A percentile compares a stretch with the other conserved stretches of the same genome.
Evolutionary conservation across 495 filamentous ascomycete species (phyloP).

Genomic region (Lentithecium fluviatile): DNA sequence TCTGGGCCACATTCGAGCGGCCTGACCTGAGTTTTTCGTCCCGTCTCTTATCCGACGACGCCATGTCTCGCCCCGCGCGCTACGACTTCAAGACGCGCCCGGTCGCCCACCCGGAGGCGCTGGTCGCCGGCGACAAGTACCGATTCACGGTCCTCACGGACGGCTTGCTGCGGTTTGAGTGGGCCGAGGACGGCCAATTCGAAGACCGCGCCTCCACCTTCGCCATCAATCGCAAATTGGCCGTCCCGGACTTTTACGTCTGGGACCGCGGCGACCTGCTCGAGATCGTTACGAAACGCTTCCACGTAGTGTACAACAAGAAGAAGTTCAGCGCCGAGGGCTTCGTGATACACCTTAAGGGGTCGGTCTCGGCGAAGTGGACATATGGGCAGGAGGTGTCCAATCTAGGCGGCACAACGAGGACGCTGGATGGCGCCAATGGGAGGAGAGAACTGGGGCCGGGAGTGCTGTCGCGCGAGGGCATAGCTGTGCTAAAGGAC

Average conservation of each 20-base stretch:
- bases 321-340: slow-evolving; percentile 49
- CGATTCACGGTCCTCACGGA: slow-evolving; percentile 58
- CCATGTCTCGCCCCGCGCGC: slow-evolving; percentile 33
- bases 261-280: slow-evolving; percentile 44
- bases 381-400: slow-evolving; percentile 49
- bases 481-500: slow-evolving; percentile 55
- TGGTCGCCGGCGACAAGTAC: slow-evolving; percentile 51
- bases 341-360: slow-evolving; percentile 46
- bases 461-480: slow-evolving; percentile 50
- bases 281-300: slow-evolving; percentile 52
- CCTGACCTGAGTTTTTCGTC: not conserved
- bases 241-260: slow-evolving; percentile 50
- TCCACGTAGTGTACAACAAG: slow-evolving; percentile 56
- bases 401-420: slow-evolving; percentile 46
- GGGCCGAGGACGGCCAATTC: slow-evolving; percentile 55
- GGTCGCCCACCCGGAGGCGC: slow-evolving; percentile 47
- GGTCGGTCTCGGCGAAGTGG: slow-evolving; percentile 45
- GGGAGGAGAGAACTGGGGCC: slow-evolving; percentile 51
- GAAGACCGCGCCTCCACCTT: slow-evolving; percentile 60
- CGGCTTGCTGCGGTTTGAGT: slow-evolving; percentile 56
- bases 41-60: not conserved
- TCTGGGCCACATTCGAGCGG: not conserved
- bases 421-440: slow-evolving; percentile 55
- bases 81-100: slow-evolving; percentile 52
- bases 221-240: slow-evolving; percentile 52